Evolutionary conservation across 1,284 basidiomycete genomes (phyloP), one percentile per base, ranked within the genome.

Genomic region (Singerocomus inundabilis): DNA sequence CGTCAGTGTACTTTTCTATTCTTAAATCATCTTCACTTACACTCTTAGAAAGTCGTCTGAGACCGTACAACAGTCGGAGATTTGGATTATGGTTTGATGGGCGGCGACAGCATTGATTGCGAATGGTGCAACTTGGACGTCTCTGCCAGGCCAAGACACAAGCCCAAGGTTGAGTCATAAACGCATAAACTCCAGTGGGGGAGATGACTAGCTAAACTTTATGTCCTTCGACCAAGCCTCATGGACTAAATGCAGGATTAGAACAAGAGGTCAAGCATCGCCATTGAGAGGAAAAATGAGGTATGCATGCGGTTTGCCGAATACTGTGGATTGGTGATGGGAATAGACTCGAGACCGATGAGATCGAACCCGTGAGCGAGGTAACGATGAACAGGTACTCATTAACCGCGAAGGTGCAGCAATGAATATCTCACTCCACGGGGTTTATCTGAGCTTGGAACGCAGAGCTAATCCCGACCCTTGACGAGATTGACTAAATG

Each of bases 21-120:
- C 16, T 10, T 16, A 21, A 28, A 4, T n/a, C 5, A 18, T 12
- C 10, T 11, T 33, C 13, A 34, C 54, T 11, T 54, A 56, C 55
- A 38, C 26, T 55, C 54, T 44, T 13, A 50, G 50, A 31, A 48
- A 56, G n/a, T 50, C 51, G 39, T 55, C 54, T 8, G 54, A 44
- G 25, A 16, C 29, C n/a, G 54, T 25, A 16, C 53, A 54, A 12
- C 42, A 18, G 28, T 55, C 49, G 6, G 46, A 34, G 28, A 46
- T 18, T 7, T 43, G 39, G 25, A 57, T 41, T 37, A 9, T 35
- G 25, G 16, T 32, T 26, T 41, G 37, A n/a, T 7, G 33, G 26
- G 4, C 7, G 18, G 18, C 30, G 12, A 28, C 7, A 51, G 12
- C 35, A 29, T 51, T 26, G 18, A 16, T 49, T 33, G 48, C 31